These are phyloP conservation scores for Fraxinus sp. DNA, from an alignment of 305 asterid genomes.

Conservation along the genomic window DNA sequence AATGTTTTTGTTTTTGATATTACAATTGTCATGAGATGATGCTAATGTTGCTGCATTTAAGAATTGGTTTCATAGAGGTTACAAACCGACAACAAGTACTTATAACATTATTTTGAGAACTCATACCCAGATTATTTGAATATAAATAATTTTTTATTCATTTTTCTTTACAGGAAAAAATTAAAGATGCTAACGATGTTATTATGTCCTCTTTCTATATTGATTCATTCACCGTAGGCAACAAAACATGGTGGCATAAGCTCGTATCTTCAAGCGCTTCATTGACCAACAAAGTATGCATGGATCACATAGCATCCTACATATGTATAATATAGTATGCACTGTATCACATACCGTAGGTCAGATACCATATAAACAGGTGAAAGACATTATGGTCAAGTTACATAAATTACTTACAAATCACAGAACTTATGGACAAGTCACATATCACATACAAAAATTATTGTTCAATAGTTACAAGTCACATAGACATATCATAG, in stretches of 20 bases:
- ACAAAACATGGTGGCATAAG: too few relatives aligned
- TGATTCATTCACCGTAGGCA: neutral
- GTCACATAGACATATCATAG: neutral
- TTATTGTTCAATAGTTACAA: too few relatives aligned
- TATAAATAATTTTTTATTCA: neutral
- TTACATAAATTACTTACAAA: too few relatives aligned
- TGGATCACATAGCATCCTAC: neutral
- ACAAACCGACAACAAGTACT: neutral
- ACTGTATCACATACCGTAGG: neutral
- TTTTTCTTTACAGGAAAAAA: neutral
- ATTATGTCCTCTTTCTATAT: neutral
- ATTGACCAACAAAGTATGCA: neutral
- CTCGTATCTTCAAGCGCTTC: neutral
- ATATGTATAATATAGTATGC: neutral
- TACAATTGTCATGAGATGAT: neutral
- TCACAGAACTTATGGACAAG: neutral
- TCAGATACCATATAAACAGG: too few relatives aligned
- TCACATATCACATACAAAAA: neutral
- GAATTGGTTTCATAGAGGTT: neutral
- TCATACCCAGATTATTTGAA: neutral
- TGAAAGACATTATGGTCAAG: neutral
- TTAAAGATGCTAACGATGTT: neutral
- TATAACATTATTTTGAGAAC: too few relatives aligned
- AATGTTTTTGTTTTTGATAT: neutral
- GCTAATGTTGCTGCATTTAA: too few relatives aligned